These are phyloP conservation scores for Auricularia heimuer DNA, from an alignment of 768 basidiomycete species.

Conservation along the genomic window DNA sequence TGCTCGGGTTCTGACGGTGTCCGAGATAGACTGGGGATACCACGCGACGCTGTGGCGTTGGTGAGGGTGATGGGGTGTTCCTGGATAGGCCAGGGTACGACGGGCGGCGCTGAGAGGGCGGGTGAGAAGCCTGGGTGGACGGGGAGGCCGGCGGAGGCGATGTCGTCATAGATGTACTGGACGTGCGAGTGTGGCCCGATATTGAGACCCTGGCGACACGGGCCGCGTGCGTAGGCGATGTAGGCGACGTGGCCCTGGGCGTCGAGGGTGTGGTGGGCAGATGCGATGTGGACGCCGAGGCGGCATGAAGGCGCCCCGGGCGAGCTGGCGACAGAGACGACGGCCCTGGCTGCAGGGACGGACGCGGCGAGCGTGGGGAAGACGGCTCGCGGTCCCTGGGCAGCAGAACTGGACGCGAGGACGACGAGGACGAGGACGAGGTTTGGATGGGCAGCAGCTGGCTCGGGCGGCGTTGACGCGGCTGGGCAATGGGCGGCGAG, in stretches of 20 bases:
- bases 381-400: conserved; percentile 31
- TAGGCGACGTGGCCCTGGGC: conserved; percentile 5
- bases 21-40: conserved; percentile 32
- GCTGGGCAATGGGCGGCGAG: background rate
- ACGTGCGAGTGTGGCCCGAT: conserved; percentile 3
- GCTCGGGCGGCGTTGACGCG: conserved; percentile 32
- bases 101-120: conserved; percentile 15
- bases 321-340: conserved; percentile 29
- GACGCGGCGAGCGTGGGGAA: conserved; percentile 30
- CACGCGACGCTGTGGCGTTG: conserved; percentile 31
- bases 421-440: background rate
- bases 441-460: conserved; percentile 46
- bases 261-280: conserved; percentile 29
- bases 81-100: conserved; percentile 24
- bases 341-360: conserved; percentile 31
- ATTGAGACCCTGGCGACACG: background rate
- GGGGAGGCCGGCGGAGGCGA: background rate
- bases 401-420: conserved; percentile 20
- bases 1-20: conserved; percentile 51
- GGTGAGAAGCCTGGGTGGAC: background rate
- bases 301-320: conserved; percentile 32
- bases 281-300: conserved; percentile 43
- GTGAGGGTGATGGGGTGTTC: conserved; percentile 34
- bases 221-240: background rate
- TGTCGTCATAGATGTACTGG: background rate